Evolutionary conservation across 2,329 filamentous ascomycete species (phyloP).

Genomic region (Penicillium sp.): DNA sequence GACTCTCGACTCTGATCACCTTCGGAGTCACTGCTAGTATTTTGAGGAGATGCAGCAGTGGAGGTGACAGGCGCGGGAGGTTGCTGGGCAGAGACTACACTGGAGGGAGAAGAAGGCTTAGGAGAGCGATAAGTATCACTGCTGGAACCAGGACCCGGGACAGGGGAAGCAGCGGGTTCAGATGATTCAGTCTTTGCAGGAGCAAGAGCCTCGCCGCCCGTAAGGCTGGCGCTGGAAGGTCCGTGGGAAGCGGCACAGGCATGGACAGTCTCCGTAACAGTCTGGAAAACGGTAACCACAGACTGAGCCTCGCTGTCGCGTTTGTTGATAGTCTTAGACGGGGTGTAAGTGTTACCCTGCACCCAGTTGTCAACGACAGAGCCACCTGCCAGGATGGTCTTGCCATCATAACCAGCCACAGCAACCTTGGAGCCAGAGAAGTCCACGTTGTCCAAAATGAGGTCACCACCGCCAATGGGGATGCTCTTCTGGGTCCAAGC

Average conservation of each 20-base stretch:
- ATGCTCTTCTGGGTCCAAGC: conserved; percentile 64
- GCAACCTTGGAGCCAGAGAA: conserved; percentile 68
- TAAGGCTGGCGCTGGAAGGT: neutral
- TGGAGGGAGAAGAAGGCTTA: neutral
- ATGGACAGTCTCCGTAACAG: conserved; percentile 28
- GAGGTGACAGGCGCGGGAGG: conserved; percentile 8
- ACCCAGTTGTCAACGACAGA: conserved; percentile 68
- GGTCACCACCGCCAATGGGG: conserved; percentile 70
- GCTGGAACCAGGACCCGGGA: neutral
- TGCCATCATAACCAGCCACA: conserved; percentile 58
- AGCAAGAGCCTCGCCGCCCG: conserved; percentile 6
- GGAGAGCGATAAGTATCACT: conserved; percentile 1
- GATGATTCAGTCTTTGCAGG: neutral
- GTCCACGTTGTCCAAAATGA: conserved; percentile 88
- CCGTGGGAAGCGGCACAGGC: conserved; percentile 19
- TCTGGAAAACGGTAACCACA: conserved; percentile 23
- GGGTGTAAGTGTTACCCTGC: conserved; percentile 72
- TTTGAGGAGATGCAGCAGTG: conserved; percentile 7
- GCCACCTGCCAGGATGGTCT: conserved; percentile 66
- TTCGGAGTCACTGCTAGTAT: conserved; percentile 8
- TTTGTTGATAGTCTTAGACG: conserved; percentile 25
- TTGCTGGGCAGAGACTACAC: neutral
- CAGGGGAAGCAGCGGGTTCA: conserved; percentile 2
- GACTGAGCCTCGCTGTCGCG: conserved; percentile 22
- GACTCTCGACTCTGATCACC: conserved; percentile 8